Evolutionary conservation across 768 basidiomycete genomes (phyloP).

Genomic region (Coprinellus micaceus): DNA sequence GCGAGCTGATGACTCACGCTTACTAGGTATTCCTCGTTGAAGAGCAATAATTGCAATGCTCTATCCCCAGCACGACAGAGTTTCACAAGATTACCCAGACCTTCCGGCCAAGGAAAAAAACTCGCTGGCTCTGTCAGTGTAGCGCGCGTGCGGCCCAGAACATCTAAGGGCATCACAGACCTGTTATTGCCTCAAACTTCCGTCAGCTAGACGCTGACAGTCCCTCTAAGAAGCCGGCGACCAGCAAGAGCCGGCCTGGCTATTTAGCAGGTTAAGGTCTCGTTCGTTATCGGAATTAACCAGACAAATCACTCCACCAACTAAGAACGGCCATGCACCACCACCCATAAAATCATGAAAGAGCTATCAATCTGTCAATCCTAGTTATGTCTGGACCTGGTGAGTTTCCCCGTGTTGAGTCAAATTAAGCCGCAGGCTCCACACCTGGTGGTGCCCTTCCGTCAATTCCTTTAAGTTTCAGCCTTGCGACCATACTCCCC

Average conservation of each 20-base stretch:
- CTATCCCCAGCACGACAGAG: conserved; percentile 12
- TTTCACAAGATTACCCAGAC: conserved; percentile 45
- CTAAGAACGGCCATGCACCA: conserved; percentile 89
- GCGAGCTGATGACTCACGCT: conserved; percentile 84
- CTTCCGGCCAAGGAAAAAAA: conserved; percentile 70
- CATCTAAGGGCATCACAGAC: conserved; percentile 90
- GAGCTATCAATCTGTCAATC: conserved; percentile 81
- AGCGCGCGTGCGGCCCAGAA: conserved; percentile 85
- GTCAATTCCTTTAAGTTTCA: conserved; percentile 84
- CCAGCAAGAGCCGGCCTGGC: conserved; percentile 72
- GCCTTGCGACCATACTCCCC: conserved; percentile 47
- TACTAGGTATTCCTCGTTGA: conserved; percentile 90
- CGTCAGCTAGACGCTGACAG: conserved; percentile 76
- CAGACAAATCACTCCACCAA: conserved; percentile 95
- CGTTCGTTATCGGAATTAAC: conserved; percentile 94
- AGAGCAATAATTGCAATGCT: conserved; percentile 59
- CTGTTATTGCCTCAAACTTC: conserved; percentile 91
- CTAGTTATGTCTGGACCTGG: conserved; percentile 75
- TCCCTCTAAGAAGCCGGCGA: conserved; percentile 82
- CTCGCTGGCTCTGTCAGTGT: conserved; percentile 89
- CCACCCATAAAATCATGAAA: conserved; percentile 83
- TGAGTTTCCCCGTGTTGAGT: conserved; percentile 80
- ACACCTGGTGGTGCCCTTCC: conserved; percentile 77
- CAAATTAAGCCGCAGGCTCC: too few relatives aligned
- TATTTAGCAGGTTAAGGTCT: conserved; percentile 94